These are phyloP conservation scores for Heliamphora pulchella DNA, from an alignment of 179 eudicot genomes.

Conservation along the genomic window DNA sequence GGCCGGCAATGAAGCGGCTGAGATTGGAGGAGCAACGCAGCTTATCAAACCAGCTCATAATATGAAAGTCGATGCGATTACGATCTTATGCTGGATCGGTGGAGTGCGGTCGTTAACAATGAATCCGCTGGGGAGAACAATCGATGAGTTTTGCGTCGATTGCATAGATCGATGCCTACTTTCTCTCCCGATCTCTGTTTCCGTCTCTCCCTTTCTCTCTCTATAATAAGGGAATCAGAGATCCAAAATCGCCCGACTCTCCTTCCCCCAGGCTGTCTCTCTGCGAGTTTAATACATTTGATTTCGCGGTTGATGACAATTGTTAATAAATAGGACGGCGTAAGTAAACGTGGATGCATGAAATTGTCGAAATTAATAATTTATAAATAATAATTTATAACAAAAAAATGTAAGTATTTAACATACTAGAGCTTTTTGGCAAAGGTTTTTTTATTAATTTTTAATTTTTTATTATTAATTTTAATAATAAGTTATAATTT, in stretches of 20 bases:
- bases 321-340: too few species aligned
- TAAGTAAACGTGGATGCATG: too few species aligned
- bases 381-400: too few species aligned
- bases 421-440: too few species aligned
- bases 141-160: slow-evolving; percentile 12
- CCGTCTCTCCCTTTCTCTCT: slow-evolving; percentile 3
- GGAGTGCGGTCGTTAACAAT: slow-evolving; percentile 5
- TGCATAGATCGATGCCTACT: slow-evolving; percentile 16
- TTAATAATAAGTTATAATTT: too few species aligned
- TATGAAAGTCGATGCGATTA: not conserved
- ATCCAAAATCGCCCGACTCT: not conserved
- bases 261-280: not conserved
- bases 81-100: slow-evolving; percentile 4
- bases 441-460: too few species aligned
- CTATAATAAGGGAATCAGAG: not conserved
- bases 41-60: slow-evolving; percentile 83
- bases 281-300: too few species aligned
- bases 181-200: slow-evolving; percentile 5
- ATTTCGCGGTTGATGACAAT: too few species aligned
- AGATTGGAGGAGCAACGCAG: slow-evolving; percentile 56
- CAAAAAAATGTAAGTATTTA: too few species aligned
- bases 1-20: slow-evolving; percentile 86
- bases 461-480: too few species aligned
- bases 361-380: too few species aligned
- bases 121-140: not conserved